Percentiles rank a stretch among this genome's conserved stretches.
Evolutionary conservation across 1,284 basidiomycete genomes (phyloP).

Genomic region (Sutorius eximius): DNA sequence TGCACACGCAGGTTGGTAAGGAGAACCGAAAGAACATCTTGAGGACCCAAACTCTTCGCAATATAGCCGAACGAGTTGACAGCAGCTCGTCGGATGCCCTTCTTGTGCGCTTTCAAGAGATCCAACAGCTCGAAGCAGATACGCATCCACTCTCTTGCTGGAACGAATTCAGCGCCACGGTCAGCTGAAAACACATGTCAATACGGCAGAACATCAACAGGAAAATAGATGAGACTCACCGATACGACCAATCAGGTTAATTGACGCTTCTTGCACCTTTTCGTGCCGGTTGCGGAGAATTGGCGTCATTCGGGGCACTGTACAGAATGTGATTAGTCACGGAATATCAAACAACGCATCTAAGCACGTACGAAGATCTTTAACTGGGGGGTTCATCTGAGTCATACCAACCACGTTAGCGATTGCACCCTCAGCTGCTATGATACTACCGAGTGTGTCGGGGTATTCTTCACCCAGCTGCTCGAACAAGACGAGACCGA

Average conservation of each 20-base stretch:
- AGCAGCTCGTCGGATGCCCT: constrained; percentile 96
- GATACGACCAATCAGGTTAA: constrained; percentile 99
- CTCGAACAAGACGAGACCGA: constrained; percentile 96
- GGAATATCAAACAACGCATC: constrained; percentile 1
- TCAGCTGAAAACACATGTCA: constrained; percentile 62
- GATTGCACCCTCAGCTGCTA: constrained; percentile 96
- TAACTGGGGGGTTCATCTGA: constrained; percentile 99
- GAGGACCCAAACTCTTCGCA: constrained; percentile 98
- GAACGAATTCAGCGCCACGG: constrained; percentile 98
- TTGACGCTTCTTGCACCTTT: constrained; percentile 99
- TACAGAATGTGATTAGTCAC: constrained; percentile 8
- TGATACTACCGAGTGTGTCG: constrained; percentile 97
- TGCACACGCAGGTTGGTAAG: constrained; percentile 97
- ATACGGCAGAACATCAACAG: constrained; percentile 3
- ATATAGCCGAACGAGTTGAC: constrained; percentile 99
- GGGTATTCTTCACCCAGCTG: constrained; percentile 99
- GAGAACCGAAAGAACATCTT: constrained; percentile 95
- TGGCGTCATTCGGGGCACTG: constrained; percentile 98
- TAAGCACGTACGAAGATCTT: constrained; percentile 83
- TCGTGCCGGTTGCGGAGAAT: constrained; percentile 99
- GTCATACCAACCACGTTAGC: constrained; percentile 99
- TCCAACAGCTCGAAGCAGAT: constrained; percentile 99
- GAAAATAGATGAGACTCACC: constrained; percentile 45
- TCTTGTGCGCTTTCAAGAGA: constrained; percentile 98
- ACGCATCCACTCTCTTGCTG: constrained; percentile 99